Evolutionary conservation across 805 yeast genomes (phyloP), one percentile per base, ranked within the genome.

Genomic region (Saturnispora sekii): DNA sequence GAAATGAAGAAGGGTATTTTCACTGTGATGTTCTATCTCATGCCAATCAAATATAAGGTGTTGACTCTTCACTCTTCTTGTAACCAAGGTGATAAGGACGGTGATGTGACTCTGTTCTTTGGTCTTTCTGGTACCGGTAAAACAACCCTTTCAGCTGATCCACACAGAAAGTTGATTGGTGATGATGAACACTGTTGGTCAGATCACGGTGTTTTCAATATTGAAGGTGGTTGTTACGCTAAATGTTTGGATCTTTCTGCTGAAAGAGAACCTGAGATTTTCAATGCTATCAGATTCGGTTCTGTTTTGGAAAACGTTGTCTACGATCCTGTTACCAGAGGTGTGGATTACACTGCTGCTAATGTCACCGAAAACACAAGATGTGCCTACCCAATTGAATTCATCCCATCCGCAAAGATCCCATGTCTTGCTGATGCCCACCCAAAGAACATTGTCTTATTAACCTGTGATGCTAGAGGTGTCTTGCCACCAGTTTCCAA

Each of bases 171-270:
- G 64, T 77, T 90, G 65, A 90, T 90, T 63, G 98, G 98, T 66
- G 98, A 90, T 66, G 98, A 90, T 65, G 98, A 90, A 72, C 98
- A 90, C 73, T 90, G 97, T 74, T 90, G 98, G 98, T 85, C 97
- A 15, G 95, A 90, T 68, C 73, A 84, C 56, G 98, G 98, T 71
- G 97, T 90, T 48, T 90, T 90, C 81, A 93, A 93, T 78, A 89
- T 90, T 60, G 98, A 90, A 73, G 98, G 98, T 68, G 98, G 98
- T 54, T 90, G 98, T 75, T 90, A 90, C 73, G 97, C 97, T 60
- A 90, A 90, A 72, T 89, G 97, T 73, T 73, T 90, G 53, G 96
- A 86, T 60, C 74, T 90, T 53, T 71, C 86, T 42, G 81, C 73
- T 53, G 97, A 86, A 69, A 90, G 84, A 70, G 98, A 90, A 74